Conservation (phyloP, 352 stramenopile genomes). For the Aphanomyces euteiches region DNA sequence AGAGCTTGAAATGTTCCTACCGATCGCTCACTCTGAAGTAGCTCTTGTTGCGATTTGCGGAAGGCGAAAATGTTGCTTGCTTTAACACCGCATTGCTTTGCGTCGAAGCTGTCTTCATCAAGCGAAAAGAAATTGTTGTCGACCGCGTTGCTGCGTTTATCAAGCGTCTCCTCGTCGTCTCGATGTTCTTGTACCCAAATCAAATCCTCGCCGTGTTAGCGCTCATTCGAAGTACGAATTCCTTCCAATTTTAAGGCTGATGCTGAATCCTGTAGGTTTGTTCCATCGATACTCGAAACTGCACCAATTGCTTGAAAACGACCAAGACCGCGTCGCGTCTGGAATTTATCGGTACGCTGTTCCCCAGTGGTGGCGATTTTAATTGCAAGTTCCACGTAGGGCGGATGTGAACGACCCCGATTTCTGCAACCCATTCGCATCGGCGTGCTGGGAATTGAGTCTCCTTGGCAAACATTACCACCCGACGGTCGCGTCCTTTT, state of each 20-base stretch:
- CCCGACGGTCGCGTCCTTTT: conserved; percentile 68
- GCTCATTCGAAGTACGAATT: conserved; percentile 56
- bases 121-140: conserved; percentile 92
- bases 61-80: conserved; percentile 54
- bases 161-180: conserved; percentile 89
- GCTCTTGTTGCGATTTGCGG: conserved; percentile 28
- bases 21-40: conserved; percentile 8
- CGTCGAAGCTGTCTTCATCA: conserved; percentile 90
- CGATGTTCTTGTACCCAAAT: conserved; percentile 79
- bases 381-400: conserved; percentile 17
- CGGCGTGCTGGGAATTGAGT: conserved; percentile 90
- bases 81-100: conserved; percentile 83
- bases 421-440: conserved; percentile 93
- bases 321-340: conserved; percentile 91
- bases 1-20: conserved; percentile 39
- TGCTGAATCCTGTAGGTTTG: conserved; percentile 37
- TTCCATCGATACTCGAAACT: conserved; percentile 91
- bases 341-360: conserved; percentile 75
- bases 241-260: neutral
- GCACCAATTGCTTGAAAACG: conserved; percentile 93
- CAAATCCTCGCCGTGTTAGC: conserved; percentile 84
- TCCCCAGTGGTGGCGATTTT: neutral
- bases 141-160: conserved; percentile 93
- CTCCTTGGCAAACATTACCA: conserved; percentile 84
- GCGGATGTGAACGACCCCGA: conserved; percentile 92